Evolutionary conservation across 2,329 filamentous ascomycete species (phyloP).

Genomic region (Fusarium newnesense): DNA sequence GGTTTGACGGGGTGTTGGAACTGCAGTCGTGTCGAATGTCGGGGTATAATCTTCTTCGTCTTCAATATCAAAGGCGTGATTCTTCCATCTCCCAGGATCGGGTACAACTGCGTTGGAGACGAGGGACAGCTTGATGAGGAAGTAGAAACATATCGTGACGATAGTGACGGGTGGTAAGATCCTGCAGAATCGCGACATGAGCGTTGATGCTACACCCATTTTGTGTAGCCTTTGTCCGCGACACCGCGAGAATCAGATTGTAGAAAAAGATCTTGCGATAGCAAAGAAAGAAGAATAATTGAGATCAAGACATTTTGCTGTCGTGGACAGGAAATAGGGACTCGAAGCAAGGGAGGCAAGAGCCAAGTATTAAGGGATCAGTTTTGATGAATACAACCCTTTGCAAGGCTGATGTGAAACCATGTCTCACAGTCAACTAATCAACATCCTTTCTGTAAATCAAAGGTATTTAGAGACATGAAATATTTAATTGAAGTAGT

Average conservation of each 20-base stretch:
- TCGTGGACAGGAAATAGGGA: background rate
- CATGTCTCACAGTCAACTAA: background rate
- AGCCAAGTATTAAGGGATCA: background rate
- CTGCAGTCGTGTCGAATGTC: background rate
- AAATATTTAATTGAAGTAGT: background rate
- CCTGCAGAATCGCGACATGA: background rate
- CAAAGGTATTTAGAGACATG: background rate
- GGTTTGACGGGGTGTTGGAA: background rate
- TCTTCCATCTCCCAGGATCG: background rate
- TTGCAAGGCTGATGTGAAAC: conserved; percentile 9
- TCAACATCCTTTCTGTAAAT: background rate
- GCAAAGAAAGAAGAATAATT: background rate
- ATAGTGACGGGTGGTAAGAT: background rate
- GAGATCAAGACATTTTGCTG: background rate
- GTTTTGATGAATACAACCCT: background rate
- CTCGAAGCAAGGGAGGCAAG: background rate
- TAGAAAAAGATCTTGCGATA: fast-evolving
- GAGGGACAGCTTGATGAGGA: background rate
- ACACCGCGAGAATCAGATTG: background rate
- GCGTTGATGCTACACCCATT: conserved; percentile 2
- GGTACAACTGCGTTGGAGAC: background rate
- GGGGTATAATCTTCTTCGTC: background rate
- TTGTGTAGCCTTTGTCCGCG: background rate
- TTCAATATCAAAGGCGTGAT: background rate
- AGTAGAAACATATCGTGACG: background rate